phyloP scores from a whole-genome alignment of 768 basidiomycete genomes.

The Mycena crocata region DNA sequence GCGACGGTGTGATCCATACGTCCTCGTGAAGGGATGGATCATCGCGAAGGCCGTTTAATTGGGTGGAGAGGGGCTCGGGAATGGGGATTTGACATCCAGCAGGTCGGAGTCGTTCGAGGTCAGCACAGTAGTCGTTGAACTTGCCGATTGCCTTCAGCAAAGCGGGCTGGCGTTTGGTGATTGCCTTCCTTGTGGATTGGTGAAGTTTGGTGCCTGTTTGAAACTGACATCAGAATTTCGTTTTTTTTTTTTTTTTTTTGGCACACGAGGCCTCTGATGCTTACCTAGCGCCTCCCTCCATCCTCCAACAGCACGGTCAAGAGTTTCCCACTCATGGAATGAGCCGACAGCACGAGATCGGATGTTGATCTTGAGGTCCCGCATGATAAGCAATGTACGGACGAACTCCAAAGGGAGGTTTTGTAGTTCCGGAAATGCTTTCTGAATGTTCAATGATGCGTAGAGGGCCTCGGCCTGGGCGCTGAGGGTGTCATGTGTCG shows the following conservation, averaged over 20 bases:
- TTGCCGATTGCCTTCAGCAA: too few relatives aligned
- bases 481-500: constrained; percentile 34
- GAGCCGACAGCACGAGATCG: constrained; percentile 37
- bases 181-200: too few relatives aligned
- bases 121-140: too few relatives aligned
- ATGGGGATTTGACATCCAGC: too few relatives aligned
- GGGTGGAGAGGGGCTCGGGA: too few relatives aligned
- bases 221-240: too few relatives aligned
- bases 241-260: too few relatives aligned
- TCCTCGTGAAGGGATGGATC: constrained; percentile 37
- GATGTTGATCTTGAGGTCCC: constrained; percentile 42
- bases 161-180: too few relatives aligned
- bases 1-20: constrained; percentile 45
- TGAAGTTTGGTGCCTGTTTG: too few relatives aligned
- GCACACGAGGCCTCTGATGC: too few relatives aligned
- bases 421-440: constrained; percentile 46
- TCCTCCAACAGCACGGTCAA: constrained; percentile 39
- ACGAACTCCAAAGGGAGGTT: constrained; percentile 44
- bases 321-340: constrained; percentile 43
- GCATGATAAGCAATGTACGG: constrained; percentile 36
- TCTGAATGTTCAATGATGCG: constrained; percentile 46
- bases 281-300: constrained; percentile 34
- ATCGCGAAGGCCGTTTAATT: too few relatives aligned
- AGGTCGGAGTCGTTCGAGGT: too few relatives aligned
- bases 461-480: constrained; percentile 46